Conservation (phyloP, 306 rosid genomes). For the Cyclanthera cordifolia region DNA sequence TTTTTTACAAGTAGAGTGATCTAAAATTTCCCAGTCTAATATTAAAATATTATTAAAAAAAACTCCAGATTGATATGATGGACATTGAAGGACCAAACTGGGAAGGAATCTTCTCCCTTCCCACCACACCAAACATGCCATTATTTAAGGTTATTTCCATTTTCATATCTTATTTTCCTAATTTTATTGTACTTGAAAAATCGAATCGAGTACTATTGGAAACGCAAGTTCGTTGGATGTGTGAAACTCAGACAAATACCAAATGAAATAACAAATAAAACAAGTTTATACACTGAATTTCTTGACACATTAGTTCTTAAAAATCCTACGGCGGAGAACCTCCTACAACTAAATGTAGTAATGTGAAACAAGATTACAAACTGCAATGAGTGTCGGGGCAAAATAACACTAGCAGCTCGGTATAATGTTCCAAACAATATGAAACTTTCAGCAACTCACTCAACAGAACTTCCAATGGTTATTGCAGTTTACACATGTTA, state of each 20-base stretch:
- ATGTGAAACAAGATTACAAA: slow-evolving; percentile 10
- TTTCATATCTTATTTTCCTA: no score
- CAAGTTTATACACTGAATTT: slow-evolving; percentile 12
- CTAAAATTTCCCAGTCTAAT: no score
- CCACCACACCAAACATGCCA: no score
- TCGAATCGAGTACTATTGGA: background rate
- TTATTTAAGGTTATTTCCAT: no score
- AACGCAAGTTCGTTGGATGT: background rate
- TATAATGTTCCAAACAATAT: slow-evolving; percentile 18
- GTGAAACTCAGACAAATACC: background rate
- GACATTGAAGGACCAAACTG: no score
- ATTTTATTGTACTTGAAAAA: no score
- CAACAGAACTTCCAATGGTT: slow-evolving; percentile 99
- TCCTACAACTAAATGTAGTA: slow-evolving; percentile 16
- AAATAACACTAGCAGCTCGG: slow-evolving; percentile 24
- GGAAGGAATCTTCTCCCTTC: no score
- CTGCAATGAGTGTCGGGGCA: slow-evolving; percentile 16
- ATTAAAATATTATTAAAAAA: no score
- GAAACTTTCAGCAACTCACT: slow-evolving; percentile 22
- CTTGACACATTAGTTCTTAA: slow-evolving; percentile 10
- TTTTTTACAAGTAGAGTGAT: no score
- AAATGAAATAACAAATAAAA: slow-evolving; percentile 6
- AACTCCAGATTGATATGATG: no score
- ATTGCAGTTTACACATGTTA: slow-evolving; percentile 74
- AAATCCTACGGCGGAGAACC: slow-evolving; percentile 6